phyloP scores from a whole-genome alignment of 2,329 filamentous ascomycete genomes.

The Exophiala xenobiotica region DNA sequence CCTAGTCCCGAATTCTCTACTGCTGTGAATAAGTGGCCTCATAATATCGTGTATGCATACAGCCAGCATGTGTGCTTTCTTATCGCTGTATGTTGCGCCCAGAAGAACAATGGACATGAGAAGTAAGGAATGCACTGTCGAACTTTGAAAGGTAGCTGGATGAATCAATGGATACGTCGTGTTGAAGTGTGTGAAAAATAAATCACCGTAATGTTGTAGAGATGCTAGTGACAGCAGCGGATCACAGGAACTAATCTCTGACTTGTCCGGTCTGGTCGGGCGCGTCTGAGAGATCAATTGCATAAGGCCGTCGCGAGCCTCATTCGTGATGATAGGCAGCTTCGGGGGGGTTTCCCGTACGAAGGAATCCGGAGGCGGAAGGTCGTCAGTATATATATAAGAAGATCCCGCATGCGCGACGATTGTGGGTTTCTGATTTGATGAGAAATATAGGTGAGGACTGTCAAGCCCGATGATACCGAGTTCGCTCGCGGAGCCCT shows the following conservation, averaged over 20 bases:
- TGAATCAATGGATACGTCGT: slow-evolving; percentile 60
- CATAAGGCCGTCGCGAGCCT: slow-evolving; percentile 43
- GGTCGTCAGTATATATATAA: not conserved
- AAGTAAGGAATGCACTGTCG: slow-evolving; percentile 51
- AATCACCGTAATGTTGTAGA: slow-evolving; percentile 56
- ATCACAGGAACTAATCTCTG: slow-evolving; percentile 48
- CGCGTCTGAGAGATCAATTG: slow-evolving; percentile 50
- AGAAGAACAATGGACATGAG: slow-evolving; percentile 56
- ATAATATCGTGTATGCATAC: slow-evolving; percentile 62
- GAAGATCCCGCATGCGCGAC: not conserved
- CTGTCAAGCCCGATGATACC: not conserved
- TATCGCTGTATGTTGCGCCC: slow-evolving; percentile 60
- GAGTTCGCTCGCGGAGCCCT: not conserved
- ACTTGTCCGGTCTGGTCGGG: slow-evolving; percentile 49
- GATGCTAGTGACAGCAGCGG: slow-evolving; percentile 51
- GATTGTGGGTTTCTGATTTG: not conserved
- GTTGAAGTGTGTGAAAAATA: slow-evolving; percentile 62
- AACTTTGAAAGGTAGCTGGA: slow-evolving; percentile 55
- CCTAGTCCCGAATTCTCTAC: slow-evolving; percentile 55
- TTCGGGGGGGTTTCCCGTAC: not conserved
- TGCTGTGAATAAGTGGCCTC: slow-evolving; percentile 57
- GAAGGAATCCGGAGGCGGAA: not conserved
- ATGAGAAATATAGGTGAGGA: not conserved
- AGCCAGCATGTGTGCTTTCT: slow-evolving; percentile 59
- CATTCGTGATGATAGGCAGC: slow-evolving; percentile 31